Evolutionary conservation across 768 basidiomycete species (phyloP).

Genomic region (Leccinum broughii): DNA sequence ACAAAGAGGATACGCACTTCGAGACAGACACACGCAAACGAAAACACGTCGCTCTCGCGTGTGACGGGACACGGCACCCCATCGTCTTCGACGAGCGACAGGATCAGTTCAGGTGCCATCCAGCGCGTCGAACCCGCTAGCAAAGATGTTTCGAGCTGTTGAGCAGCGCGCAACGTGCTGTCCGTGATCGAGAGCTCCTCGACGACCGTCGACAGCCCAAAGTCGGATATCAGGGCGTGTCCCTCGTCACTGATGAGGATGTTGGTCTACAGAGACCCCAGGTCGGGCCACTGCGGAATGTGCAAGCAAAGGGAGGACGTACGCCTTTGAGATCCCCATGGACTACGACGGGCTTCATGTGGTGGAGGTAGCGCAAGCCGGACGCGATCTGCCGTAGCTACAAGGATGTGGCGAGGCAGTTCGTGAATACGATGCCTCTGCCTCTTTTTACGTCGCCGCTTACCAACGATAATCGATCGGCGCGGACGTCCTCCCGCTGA

Average conservation of each 20-base stretch:
- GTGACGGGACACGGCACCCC: conserved; percentile 45
- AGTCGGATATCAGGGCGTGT: conserved; percentile 42
- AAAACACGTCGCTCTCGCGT: conserved; percentile 57
- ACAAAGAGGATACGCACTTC: conserved; percentile 40
- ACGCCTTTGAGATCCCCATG: conserved; percentile 68
- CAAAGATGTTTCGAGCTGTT: conserved; percentile 33
- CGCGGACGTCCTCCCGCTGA: conserved; percentile 38
- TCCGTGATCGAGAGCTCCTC: conserved; percentile 47
- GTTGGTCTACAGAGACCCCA: conserved; percentile 44
- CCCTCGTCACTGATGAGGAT: conserved; percentile 56
- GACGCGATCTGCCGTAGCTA: conserved; percentile 57
- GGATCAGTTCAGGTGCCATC: conserved; percentile 57
- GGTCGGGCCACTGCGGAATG: neutral
- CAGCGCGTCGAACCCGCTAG: conserved; percentile 38
- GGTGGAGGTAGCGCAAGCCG: conserved; percentile 58
- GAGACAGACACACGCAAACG: conserved; percentile 59
- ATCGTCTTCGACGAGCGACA: conserved; percentile 50
- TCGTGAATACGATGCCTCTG: neutral
- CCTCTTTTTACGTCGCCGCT: conserved; percentile 12
- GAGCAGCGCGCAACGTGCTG: conserved; percentile 21
- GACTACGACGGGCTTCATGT: conserved; percentile 52
- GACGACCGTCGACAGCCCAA: conserved; percentile 55
- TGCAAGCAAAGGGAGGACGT: conserved; percentile 14
- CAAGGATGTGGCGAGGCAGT: neutral
- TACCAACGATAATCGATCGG: conserved; percentile 50